Conservation (phyloP, 495 filamentous ascomycete genomes). For the Lasiosphaeria ovina region DNA sequence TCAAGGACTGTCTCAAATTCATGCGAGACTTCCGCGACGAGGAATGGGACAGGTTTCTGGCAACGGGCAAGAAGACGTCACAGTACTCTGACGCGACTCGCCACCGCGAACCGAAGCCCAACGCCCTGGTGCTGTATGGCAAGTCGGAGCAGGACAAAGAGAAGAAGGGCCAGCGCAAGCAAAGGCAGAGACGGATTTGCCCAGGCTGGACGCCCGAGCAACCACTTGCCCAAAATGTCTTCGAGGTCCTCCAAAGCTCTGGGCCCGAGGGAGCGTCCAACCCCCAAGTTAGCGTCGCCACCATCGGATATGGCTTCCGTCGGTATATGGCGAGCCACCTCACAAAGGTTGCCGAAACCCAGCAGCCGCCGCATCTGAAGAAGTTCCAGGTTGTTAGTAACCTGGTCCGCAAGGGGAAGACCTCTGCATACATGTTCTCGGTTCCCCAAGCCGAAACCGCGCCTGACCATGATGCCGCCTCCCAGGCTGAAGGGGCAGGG, state of each 20-base stretch:
- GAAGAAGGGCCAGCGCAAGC: slow-evolving; percentile 13
- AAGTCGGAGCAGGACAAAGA: slow-evolving; percentile 18
- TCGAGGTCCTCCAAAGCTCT: slow-evolving; percentile 44
- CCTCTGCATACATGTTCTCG: slow-evolving; percentile 46
- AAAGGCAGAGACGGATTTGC: slow-evolving; percentile 29
- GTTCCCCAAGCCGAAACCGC: slow-evolving; percentile 15
- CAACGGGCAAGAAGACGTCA: slow-evolving; percentile 37
- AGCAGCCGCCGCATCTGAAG: slow-evolving; percentile 45
- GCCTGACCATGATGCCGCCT: slow-evolving; percentile 1
- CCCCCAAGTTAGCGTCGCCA: slow-evolving; percentile 40
- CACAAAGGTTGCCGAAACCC: slow-evolving; percentile 37
- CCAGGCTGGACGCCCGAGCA: slow-evolving; percentile 44
- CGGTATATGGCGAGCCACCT: slow-evolving; percentile 45
- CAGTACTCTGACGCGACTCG: slow-evolving; percentile 32
- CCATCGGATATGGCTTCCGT: slow-evolving; percentile 42
- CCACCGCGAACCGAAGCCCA: slow-evolving; percentile 30
- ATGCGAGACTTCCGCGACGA: slow-evolving; percentile 66
- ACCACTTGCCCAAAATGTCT: slow-evolving; percentile 41
- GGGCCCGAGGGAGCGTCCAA: slow-evolving; percentile 43
- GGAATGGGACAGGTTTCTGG: slow-evolving; percentile 59
- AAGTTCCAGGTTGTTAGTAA: slow-evolving; percentile 42
- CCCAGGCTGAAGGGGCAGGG: slow-evolving; percentile 10
- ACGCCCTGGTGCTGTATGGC: slow-evolving; percentile 28
- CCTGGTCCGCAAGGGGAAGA: slow-evolving; percentile 42
- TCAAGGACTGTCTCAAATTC: slow-evolving; percentile 67